Percentiles rank a stretch among this genome's conserved stretches.
These are phyloP conservation scores for Ceratocystis destructans DNA, from an alignment of 2,329 filamentous ascomycete species.

Conservation along the genomic window DNA sequence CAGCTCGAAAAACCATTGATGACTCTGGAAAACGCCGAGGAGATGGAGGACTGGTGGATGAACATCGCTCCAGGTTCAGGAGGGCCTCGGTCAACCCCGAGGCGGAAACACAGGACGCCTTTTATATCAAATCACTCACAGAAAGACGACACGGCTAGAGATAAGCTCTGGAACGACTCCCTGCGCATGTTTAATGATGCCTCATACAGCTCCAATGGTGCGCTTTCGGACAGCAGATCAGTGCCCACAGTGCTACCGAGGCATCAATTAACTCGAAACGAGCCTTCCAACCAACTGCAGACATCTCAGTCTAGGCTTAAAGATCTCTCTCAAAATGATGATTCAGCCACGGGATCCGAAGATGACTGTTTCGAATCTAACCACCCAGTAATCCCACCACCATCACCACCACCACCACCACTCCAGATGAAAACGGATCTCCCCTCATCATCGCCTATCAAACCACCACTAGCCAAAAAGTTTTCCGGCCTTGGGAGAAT, in stretches of 20 bases:
- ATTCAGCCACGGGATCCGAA: conserved; percentile 7
- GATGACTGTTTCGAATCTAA: conserved; percentile 15
- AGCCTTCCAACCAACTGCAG: not conserved
- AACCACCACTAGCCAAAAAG: not conserved
- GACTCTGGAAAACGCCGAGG: not conserved
- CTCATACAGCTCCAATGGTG: not conserved
- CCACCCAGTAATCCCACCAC: not conserved
- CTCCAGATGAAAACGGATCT: not conserved
- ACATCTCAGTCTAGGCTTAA: not conserved
- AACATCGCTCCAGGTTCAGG: conserved; percentile 10
- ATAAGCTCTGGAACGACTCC: not conserved
- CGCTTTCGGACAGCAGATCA: not conserved
- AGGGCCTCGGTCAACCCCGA: not conserved
- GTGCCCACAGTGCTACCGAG: not conserved
- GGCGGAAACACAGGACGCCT: not conserved
- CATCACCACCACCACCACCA: not conserved
- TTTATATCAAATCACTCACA: not conserved
- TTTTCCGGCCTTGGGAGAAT: conserved; percentile 8
- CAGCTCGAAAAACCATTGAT: not conserved
- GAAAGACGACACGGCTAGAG: not conserved
- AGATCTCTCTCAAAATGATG: not conserved
- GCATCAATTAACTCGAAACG: not conserved
- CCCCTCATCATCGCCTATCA: not conserved
- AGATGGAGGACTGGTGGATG: conserved; percentile 13
- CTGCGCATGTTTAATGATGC: not conserved